A percentile compares a stretch with the other conserved stretches of the same genome.
Conservation (phyloP, 495 filamentous ascomycete species). For the Podospora bellae-mahoneyi region DNA sequence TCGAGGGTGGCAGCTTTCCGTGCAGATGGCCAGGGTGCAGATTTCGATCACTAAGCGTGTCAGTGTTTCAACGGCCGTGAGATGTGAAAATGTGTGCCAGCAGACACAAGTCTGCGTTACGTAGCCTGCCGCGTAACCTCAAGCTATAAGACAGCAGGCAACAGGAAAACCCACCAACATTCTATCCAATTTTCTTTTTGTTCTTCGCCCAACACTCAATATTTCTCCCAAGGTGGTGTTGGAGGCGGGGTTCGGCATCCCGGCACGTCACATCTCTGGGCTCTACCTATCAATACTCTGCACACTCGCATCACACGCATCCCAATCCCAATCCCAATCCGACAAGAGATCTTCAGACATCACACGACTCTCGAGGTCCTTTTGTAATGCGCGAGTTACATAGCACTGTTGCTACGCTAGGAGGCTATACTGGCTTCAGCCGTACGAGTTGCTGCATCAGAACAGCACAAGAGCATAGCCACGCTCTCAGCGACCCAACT, state of each 20-base stretch:
- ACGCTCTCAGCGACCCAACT: not conserved
- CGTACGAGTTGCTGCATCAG: not conserved
- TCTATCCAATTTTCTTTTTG: not conserved
- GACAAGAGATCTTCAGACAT: not conserved
- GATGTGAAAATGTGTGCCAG: not conserved
- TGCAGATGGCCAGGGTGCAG: not conserved
- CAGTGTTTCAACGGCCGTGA: not conserved
- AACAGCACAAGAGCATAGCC: not conserved
- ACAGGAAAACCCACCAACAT: not conserved
- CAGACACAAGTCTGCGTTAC: not conserved
- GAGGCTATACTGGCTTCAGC: not conserved
- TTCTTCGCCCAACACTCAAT: not conserved
- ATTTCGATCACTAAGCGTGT: not conserved
- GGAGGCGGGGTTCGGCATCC: not conserved
- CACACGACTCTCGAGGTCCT: not conserved
- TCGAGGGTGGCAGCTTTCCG: not conserved
- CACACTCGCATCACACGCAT: not conserved
- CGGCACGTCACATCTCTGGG: not conserved
- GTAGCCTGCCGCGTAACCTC: slow-evolving; percentile 6
- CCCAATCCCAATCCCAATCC: not conserved
- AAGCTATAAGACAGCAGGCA: slow-evolving; percentile 2
- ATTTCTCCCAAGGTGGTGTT: not conserved
- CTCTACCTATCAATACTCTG: not conserved
- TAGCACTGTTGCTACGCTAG: not conserved
- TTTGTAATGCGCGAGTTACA: not conserved